Evolutionary conservation across 75 land plant genomes (phyloP).

Genomic region (Cunninghamia lanceolata): DNA sequence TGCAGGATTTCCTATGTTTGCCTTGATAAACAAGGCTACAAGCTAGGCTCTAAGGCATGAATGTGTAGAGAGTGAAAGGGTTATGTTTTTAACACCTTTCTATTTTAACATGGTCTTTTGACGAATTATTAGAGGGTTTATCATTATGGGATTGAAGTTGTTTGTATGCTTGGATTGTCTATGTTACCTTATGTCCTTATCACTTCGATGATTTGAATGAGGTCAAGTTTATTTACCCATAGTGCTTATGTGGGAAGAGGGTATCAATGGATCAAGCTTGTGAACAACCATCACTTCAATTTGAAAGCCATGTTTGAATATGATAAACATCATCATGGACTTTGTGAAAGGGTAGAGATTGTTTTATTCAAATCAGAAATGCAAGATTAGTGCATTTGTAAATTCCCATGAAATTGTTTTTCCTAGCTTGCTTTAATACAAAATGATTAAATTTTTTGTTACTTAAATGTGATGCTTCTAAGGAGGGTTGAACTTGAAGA

Average conservation of each 20-base stretch:
- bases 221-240: constrained; percentile 7
- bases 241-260: constrained; percentile 21
- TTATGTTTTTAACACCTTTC: background rate
- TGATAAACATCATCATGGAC: background rate
- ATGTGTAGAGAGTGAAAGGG: background rate
- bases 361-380: constrained; percentile 19
- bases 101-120: too few relatives aligned
- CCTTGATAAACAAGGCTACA: constrained; percentile 68
- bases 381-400: constrained; percentile 21
- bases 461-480: too few relatives aligned
- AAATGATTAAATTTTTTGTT: too few relatives aligned
- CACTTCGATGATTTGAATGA: constrained; percentile 10
- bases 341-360: background rate
- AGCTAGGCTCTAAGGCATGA: constrained; percentile 59
- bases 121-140: background rate
- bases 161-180: background rate
- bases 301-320: background rate
- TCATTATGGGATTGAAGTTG: background rate
- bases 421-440: background rate
- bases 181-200: background rate
- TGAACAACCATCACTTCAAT: constrained; percentile 5
- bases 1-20: constrained; percentile 61
- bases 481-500: too few relatives aligned
- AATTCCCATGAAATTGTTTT: background rate
- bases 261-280: constrained; percentile 14